phyloP scores from a whole-genome alignment of 2,329 filamentous ascomycete species.

The Apiospora saccharicola region DNA sequence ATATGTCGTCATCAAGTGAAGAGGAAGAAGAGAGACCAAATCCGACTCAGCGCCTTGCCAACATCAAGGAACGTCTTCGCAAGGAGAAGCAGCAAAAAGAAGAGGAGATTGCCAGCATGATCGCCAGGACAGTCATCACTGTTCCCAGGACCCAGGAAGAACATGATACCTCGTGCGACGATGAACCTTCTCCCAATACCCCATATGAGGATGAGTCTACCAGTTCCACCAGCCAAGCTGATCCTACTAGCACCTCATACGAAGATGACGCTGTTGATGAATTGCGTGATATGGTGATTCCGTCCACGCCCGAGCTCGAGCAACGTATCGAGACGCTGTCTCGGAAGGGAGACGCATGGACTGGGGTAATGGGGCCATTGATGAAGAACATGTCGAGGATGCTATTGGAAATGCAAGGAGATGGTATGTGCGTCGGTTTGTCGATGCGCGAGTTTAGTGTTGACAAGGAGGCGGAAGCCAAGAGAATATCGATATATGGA shows the following conservation, averaged over 20 bases:
- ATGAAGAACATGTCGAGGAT: constrained; percentile 35
- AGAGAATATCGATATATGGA: constrained; percentile 14
- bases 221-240: not conserved
- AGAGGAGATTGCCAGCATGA: constrained; percentile 32
- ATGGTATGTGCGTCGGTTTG: constrained; percentile 25
- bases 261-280: not conserved
- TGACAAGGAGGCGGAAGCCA: constrained; percentile 26
- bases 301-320: constrained; percentile 31
- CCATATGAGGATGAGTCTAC: not conserved
- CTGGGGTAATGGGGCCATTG: constrained; percentile 30
- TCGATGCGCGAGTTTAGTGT: constrained; percentile 27
- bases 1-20: not conserved
- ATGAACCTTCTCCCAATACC: not conserved
- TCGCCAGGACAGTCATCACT: constrained; percentile 28
- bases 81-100: constrained; percentile 32
- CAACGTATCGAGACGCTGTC: constrained; percentile 31
- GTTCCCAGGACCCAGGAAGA: constrained; percentile 3
- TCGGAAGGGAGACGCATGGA: constrained; percentile 33
- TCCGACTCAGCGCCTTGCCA: constrained; percentile 23
- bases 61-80: constrained; percentile 31
- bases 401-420: constrained; percentile 31
- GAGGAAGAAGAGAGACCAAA: constrained; percentile 13
- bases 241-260: not conserved
- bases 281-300: not conserved
- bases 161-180: not conserved